Evolutionary conservation across 169 alveolate species (phyloP).

Genomic region (Perkinsus marinus): DNA sequence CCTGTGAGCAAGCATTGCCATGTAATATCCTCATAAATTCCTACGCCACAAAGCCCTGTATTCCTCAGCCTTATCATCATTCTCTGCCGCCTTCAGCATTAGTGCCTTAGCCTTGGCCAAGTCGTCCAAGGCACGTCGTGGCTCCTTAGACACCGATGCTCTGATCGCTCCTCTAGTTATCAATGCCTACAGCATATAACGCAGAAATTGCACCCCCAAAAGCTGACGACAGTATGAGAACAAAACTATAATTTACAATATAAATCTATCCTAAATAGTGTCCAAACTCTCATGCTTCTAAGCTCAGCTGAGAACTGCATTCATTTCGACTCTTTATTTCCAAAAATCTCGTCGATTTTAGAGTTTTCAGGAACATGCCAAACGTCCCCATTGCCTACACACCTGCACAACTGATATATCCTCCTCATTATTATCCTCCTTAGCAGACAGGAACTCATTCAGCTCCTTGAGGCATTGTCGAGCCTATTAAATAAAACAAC

Average conservation of each 20-base stretch:
- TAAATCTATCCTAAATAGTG: no score
- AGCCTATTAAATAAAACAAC: background rate
- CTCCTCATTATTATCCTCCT: background rate
- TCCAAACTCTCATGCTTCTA: no score
- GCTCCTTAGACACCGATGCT: background rate
- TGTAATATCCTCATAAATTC: background rate
- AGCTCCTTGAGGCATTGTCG: background rate
- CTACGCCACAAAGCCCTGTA: background rate
- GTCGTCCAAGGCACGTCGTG: background rate
- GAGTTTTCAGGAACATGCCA: no score
- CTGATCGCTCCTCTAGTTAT: background rate
- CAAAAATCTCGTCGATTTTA: no score
- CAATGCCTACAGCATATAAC: background rate
- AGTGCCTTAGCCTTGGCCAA: background rate
- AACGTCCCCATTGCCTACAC: background rate
- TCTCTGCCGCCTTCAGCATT: background rate
- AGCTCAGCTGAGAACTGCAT: no score
- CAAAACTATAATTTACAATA: no score
- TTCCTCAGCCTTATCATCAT: background rate
- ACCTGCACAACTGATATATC: background rate
- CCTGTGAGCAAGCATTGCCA: background rate
- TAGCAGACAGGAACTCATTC: background rate
- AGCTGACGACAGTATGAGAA: no score
- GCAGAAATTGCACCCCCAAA: no score
- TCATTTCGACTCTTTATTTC: no score